Conservation (phyloP, 345 rosid species). For the Arabis hirsuta region DNA sequence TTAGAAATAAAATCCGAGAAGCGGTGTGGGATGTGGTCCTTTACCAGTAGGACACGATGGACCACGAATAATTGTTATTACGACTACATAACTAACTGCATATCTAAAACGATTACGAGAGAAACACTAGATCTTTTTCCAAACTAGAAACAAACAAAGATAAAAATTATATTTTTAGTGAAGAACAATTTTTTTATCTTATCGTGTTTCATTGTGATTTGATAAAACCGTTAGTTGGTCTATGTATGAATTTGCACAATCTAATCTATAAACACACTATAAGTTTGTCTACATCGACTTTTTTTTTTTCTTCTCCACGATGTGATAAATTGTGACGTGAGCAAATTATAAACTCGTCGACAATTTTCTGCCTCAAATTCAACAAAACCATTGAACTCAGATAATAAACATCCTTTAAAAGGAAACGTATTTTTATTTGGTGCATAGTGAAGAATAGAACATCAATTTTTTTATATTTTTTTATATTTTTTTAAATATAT, state of each 20-base stretch:
- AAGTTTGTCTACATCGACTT: too few species aligned
- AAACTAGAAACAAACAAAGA: not conserved
- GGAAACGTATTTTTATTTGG: conserved; percentile 28
- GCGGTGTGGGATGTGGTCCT: conserved; percentile 33
- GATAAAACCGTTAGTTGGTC: not conserved
- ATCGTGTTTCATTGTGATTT: not conserved
- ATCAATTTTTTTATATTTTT: not conserved
- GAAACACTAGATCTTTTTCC: not conserved
- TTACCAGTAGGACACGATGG: conserved; percentile 25
- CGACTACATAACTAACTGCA: conserved; percentile 20
- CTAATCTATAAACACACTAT: too few species aligned
- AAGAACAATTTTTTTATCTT: not conserved
- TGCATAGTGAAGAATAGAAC: conserved; percentile 11
- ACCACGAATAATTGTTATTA: conserved; percentile 22
- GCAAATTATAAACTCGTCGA: not conserved
- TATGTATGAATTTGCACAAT: too few species aligned
- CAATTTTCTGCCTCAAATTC: not conserved
- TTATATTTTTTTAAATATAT: not conserved
- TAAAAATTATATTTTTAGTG: not conserved
- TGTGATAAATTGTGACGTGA: conserved; percentile 3
- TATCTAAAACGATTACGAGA: not conserved
- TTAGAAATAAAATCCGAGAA: not conserved
- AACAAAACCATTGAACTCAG: conserved; percentile 11
- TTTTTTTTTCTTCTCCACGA: too few species aligned
- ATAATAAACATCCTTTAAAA: conserved; percentile 2